Evolutionary conservation across 768 basidiomycete genomes (phyloP).

Genomic region (Panaeolus papilionaceus): DNA sequence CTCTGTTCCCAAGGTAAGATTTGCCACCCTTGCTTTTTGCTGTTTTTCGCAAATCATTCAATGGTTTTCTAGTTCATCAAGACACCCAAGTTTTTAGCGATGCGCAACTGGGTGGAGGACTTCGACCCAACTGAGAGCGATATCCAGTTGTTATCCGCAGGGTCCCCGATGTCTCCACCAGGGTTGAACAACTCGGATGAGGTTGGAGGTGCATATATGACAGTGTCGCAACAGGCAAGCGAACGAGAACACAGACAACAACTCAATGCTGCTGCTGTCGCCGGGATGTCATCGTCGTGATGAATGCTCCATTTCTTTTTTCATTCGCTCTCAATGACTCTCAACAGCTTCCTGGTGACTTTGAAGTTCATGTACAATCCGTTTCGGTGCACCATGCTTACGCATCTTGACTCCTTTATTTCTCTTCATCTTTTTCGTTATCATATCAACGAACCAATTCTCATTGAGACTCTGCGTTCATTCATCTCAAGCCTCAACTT

Average conservation of each 20-base stretch:
- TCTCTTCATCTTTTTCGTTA: constrained; percentile 25
- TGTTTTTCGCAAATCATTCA: no score
- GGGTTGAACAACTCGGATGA: constrained; percentile 74
- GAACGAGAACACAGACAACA: constrained; percentile 66
- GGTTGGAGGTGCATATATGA: constrained; percentile 85
- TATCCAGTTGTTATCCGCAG: constrained; percentile 57
- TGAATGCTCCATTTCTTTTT: constrained; percentile 15
- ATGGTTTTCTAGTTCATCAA: constrained; percentile 75
- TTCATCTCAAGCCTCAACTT: constrained; percentile 13
- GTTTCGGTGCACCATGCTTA: constrained; percentile 20
- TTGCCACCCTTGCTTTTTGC: neutral
- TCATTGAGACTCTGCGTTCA: constrained; percentile 1
- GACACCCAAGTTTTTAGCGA: constrained; percentile 79
- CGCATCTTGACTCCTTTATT: constrained; percentile 23
- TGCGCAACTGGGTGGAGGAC: constrained; percentile 81
- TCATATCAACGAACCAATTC: constrained; percentile 15
- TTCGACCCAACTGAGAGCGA: constrained; percentile 71
- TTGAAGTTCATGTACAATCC: constrained; percentile 21
- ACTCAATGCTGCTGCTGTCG: constrained; percentile 31
- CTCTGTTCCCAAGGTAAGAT: constrained; percentile 91
- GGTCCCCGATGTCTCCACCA: constrained; percentile 66
- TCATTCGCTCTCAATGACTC: constrained; percentile 17
- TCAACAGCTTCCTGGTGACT: constrained; percentile 21
- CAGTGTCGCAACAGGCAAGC: constrained; percentile 80
- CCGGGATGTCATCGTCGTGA: constrained; percentile 37